Base-by-base conservation (phyloP, 371 early-diverging fungal genomes). In the Mucor ambiguus region DNA sequence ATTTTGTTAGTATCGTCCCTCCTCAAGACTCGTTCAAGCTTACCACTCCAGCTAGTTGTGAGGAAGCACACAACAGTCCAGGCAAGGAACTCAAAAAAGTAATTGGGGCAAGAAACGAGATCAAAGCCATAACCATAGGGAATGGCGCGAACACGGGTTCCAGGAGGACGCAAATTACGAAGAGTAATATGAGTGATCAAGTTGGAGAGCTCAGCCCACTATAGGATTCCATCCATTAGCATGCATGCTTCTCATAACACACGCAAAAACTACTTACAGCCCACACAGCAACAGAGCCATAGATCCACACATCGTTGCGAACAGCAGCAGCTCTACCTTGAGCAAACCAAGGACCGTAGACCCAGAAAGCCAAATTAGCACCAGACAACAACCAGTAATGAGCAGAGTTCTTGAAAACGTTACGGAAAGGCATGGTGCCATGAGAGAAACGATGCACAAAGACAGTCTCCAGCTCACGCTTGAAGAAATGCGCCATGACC, bases 341-440 rank as follows among this genome's bases (percentile, higher is more conserved):
- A 33, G 85, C 87, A 60, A 74, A 84, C 81, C 85, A 84, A 22
- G 95, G 95, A 30, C 88, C 86, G 76, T 95, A 96, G 41, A 93
- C 79, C 81, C 90, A 90, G 82, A 90, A 95, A 30, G 95, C 98
- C 55, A 96, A 76, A 57, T 91, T 85, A 59, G 94, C 64, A 29
- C 98, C 98, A 18, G 92, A 89, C n/a, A 96, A 77, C 49, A 97
- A 63, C 87, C 96, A 95, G 79, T 98, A 98, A 76, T 98, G 98
- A 60, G 88, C 87, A 55, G 94, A 94, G 84, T 98, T 98, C 80
- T 97, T 97, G 71, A 96, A 95, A 9, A 98, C 83, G 72, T 96
- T 96, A 26, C 69, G 60, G 69, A 96, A 82, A 28, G 98, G 98
- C 98, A 98, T 98, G 16, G 97, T 96, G 35, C 91, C 95, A 69